phyloP scores from a whole-genome alignment of 1,139 yeast genomes.

The Blastobotrys raffinosifermentans region DNA sequence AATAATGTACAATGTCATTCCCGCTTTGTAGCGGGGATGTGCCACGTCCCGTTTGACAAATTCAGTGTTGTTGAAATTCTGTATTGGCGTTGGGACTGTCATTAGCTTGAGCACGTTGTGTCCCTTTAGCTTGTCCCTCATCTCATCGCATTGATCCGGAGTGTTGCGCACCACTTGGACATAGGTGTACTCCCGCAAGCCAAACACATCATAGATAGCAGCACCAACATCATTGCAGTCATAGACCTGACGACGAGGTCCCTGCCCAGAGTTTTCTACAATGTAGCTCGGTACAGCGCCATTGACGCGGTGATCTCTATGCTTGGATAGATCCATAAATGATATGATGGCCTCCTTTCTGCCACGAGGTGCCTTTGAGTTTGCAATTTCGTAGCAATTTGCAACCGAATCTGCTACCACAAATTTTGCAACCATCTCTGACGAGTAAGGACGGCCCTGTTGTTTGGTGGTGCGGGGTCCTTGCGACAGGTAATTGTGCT shows the following conservation, averaged over 20 bases:
- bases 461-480: slow-evolving; percentile 2
- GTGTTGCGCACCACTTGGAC: slow-evolving; percentile 21
- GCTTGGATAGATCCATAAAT: background rate
- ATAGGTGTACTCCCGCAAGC: slow-evolving; percentile 16
- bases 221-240: slow-evolving; percentile 2
- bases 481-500: background rate
- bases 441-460: slow-evolving; percentile 3
- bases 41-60: slow-evolving; percentile 22
- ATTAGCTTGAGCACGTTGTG: slow-evolving; percentile 21
- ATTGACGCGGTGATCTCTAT: background rate
- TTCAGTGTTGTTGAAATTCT: slow-evolving; percentile 14
- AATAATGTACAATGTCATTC: slow-evolving; percentile 20
- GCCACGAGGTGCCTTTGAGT: background rate
- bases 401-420: background rate
- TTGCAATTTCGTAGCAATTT: background rate
- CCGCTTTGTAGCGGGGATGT: slow-evolving; percentile 23
- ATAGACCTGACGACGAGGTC: slow-evolving; percentile 13
- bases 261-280: slow-evolving; percentile 15
- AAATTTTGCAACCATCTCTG: background rate
- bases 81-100: slow-evolving; percentile 15
- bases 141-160: slow-evolving; percentile 12
- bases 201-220: slow-evolving; percentile 4
- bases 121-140: slow-evolving; percentile 9
- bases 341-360: background rate
- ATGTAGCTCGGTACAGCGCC: slow-evolving; percentile 1